Evolutionary conservation across 2,329 filamentous ascomycete genomes (phyloP).

Genomic region (Penicillium sp.): DNA sequence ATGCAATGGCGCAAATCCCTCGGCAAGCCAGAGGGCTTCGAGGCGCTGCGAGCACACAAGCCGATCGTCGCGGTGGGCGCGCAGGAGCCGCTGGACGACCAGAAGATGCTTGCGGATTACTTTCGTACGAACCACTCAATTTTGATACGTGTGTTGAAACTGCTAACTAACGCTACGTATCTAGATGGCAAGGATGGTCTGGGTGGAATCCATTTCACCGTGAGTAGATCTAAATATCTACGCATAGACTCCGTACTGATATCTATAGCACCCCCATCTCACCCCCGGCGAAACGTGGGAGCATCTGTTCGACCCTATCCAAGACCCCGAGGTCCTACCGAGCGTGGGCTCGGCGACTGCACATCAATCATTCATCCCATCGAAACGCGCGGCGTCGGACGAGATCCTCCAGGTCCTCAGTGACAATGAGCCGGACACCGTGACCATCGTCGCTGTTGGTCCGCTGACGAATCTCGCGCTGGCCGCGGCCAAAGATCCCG

Average conservation of each 20-base stretch:
- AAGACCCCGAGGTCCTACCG: slow-evolving; percentile 20
- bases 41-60: slow-evolving; percentile 66
- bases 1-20: slow-evolving; percentile 72
- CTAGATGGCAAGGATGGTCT: slow-evolving; percentile 72
- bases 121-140: slow-evolving; percentile 65
- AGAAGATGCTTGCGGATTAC: slow-evolving; percentile 74
- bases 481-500: slow-evolving; percentile 81
- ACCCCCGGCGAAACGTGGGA: slow-evolving; percentile 72
- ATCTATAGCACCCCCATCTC: slow-evolving; percentile 63
- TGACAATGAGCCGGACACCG: slow-evolving; percentile 75
- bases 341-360: slow-evolving; percentile 15
- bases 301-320: slow-evolving; percentile 57
- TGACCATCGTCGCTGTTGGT: slow-evolving; percentile 86
- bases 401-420: slow-evolving; percentile 84
- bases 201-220: slow-evolving; percentile 64
- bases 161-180: slow-evolving; percentile 3
- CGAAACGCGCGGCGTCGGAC: slow-evolving; percentile 67
- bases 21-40: slow-evolving; percentile 67
- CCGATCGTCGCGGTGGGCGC: slow-evolving; percentile 85
- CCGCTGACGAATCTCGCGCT: slow-evolving; percentile 91
- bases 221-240: slow-evolving; percentile 23
- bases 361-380: slow-evolving; percentile 67
- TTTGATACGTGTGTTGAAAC: not conserved
- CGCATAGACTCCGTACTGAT: slow-evolving; percentile 4
- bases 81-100: slow-evolving; percentile 78